These are phyloP conservation scores for Ustilago xerochloae DNA, from an alignment of 1,284 basidiomycete genomes.

Conservation along the genomic window DNA sequence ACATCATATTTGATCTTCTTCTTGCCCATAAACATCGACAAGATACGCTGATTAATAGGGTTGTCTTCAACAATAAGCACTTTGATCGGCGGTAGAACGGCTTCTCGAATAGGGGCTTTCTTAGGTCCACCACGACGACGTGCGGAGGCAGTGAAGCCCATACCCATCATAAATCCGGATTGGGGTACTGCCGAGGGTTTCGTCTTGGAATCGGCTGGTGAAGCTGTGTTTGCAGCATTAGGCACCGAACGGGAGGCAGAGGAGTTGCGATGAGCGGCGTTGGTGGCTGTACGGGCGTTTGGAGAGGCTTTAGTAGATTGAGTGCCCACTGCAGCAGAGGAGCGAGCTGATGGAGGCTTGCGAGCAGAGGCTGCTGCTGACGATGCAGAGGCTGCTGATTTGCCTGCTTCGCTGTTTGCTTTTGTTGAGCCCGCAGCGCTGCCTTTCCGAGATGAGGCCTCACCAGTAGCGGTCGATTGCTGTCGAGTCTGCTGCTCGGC, in stretches of 20 bases:
- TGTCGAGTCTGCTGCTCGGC: not conserved
- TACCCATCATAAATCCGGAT: constrained; percentile 65
- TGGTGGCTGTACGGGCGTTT: constrained; percentile 10
- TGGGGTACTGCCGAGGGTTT: constrained; percentile 63
- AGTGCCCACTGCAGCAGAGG: not conserved
- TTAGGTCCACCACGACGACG: constrained; percentile 49
- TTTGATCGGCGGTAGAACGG: constrained; percentile 65
- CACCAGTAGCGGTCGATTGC: not conserved
- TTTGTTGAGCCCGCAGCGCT: not conserved
- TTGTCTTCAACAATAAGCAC: constrained; percentile 77
- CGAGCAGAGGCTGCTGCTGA: not conserved
- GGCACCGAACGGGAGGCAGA: no score
- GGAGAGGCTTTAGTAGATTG: constrained; percentile 15
- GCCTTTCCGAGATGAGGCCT: not conserved
- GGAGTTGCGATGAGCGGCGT: constrained; percentile 8
- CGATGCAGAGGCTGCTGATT: not conserved
- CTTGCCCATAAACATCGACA: constrained; percentile 93
- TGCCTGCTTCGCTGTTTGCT: not conserved
- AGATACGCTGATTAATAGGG: constrained; percentile 96
- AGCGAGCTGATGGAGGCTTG: no score
- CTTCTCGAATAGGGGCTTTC: constrained; percentile 56
- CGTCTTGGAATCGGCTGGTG: constrained; percentile 25
- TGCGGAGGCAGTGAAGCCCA: constrained; percentile 51
- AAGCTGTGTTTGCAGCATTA: constrained; percentile 21
- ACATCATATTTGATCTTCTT: constrained; percentile 96